These are phyloP conservation scores for Meira nashicola DNA, from an alignment of 1,284 basidiomycete species.

Conservation along the genomic window DNA sequence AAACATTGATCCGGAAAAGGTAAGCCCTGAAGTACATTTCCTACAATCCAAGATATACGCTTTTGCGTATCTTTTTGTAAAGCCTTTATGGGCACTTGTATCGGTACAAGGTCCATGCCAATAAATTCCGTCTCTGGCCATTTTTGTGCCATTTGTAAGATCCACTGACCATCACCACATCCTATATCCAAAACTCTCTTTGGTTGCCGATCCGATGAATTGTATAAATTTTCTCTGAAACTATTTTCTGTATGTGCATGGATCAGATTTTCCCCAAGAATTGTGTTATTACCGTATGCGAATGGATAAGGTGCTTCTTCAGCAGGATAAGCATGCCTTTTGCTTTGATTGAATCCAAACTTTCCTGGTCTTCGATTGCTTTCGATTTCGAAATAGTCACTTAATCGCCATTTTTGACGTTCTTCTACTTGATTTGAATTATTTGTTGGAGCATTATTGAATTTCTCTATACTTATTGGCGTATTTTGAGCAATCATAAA, in stretches of 20 bases:
- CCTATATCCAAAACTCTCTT: slow-evolving; percentile 35
- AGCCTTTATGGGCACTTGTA: slow-evolving; percentile 24
- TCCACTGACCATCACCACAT: slow-evolving; percentile 32
- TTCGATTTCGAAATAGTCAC: slow-evolving; percentile 21
- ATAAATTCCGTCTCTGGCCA: slow-evolving; percentile 39
- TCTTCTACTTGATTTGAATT: too few species aligned
- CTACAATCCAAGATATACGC: slow-evolving; percentile 39
- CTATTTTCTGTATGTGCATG: slow-evolving; percentile 8
- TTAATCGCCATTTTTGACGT: slow-evolving; percentile 22
- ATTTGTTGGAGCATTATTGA: too few species aligned
- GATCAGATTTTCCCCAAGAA: slow-evolving; percentile 23
- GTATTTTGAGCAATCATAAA: too few species aligned
- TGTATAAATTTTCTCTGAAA: slow-evolving; percentile 12
- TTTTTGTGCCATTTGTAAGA: slow-evolving; percentile 28
- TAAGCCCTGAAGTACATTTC: slow-evolving; percentile 36
- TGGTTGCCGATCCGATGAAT: slow-evolving; percentile 18
- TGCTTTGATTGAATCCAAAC: slow-evolving; percentile 20
- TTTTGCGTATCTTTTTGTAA: slow-evolving; percentile 26
- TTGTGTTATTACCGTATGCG: slow-evolving; percentile 23
- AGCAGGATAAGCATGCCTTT: slow-evolving; percentile 25
- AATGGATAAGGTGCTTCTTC: slow-evolving; percentile 31
- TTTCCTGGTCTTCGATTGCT: neutral
- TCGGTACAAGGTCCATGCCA: slow-evolving; percentile 37
- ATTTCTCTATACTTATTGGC: too few species aligned
- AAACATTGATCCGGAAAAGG: slow-evolving; percentile 40